A percentile compares a stretch with the other conserved stretches of the same genome.
Conservation (phyloP, 116 monocot genomes). For the Thalassia testudinum region DNA sequence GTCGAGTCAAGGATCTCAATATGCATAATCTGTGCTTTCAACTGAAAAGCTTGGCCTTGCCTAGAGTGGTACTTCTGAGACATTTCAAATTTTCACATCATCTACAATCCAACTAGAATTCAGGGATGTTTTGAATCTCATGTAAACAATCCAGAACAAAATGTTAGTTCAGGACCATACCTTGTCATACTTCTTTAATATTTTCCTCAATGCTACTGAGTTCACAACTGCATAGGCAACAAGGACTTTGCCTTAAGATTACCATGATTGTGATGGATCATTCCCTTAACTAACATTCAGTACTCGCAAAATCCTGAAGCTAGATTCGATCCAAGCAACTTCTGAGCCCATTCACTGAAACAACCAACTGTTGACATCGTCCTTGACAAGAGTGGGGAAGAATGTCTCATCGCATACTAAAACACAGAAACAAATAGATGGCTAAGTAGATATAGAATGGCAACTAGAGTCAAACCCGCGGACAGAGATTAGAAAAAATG, state of each 20-base stretch:
- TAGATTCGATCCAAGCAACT: constrained; percentile 48
- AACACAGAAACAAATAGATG: not conserved
- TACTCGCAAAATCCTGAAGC: constrained; percentile 49
- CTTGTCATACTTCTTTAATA: constrained; percentile 85
- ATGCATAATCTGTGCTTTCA: constrained; percentile 42
- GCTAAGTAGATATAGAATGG: too few species aligned
- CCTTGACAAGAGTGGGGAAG: constrained; percentile 55
- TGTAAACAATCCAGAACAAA: not conserved
- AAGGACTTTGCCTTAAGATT: constrained; percentile 52
- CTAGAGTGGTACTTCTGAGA: constrained; percentile 60
- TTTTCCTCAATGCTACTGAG: constrained; percentile 65
- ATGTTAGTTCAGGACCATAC: constrained; percentile 7
- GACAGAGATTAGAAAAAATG: too few species aligned
- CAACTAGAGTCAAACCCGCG: too few species aligned
- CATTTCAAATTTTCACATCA: not conserved
- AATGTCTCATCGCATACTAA: constrained; percentile 77
- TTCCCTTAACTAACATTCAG: constrained; percentile 25
- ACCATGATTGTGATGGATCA: constrained; percentile 12
- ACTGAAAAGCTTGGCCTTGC: constrained; percentile 62
- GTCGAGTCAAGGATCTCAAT: constrained; percentile 85
- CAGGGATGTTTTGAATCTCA: not conserved
- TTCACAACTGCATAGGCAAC: constrained; percentile 77
- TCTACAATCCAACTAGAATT: not conserved
- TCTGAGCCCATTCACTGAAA: constrained; percentile 55
- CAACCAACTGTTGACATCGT: constrained; percentile 62